Evolutionary conservation across 2,329 filamentous ascomycete genomes (phyloP), one percentile per base, ranked within the genome.

Genomic region (Elsinoe arachidis): DNA sequence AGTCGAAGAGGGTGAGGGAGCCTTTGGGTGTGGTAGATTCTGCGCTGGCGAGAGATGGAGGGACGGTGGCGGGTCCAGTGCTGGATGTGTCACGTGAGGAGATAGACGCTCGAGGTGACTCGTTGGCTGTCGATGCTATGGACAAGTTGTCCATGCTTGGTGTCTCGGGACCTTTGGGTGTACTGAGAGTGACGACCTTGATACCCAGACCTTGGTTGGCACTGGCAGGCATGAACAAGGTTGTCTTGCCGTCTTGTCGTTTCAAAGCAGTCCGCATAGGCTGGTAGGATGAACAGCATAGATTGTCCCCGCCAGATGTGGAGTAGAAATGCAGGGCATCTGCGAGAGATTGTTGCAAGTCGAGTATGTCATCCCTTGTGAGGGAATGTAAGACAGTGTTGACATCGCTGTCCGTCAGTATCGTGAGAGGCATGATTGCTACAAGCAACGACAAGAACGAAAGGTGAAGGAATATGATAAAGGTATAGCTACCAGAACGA

Each of bases 141-240:
- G 61, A 62, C 4, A 67, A 56, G 12, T 62, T 64, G 7, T 67
- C 65, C 11, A 70, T 47, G 35, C 59, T 62, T 4, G 67, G 63
- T 2, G 65, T 57, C 7, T 59, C 61, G 19, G 58, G 51, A 10
- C 58, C 55, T 39, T 70, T 68, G 35, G 69, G 66, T 2, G 67
- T 72, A 33, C 75, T 68, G 12, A 84, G 68, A 9, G 81, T 83
- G 41, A 86, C 78, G 41, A 87, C 80, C 67, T 86, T 87, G 61
- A 86, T 79, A 5, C 83, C 84, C 15, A 84, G 74, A 2, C 79
- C 78, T 39, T 77, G 75, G 30, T 79, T 78, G 12, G 80, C 81
- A 38, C 76, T 82, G 11, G 82, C 82, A 2, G 85, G 84, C 82
- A 86, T 85, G 70, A 86, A 85, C 9, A 87, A 72, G 2, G 82